Conservation (phyloP, 768 basidiomycete genomes). For the Galerina sulciceps region DNA sequence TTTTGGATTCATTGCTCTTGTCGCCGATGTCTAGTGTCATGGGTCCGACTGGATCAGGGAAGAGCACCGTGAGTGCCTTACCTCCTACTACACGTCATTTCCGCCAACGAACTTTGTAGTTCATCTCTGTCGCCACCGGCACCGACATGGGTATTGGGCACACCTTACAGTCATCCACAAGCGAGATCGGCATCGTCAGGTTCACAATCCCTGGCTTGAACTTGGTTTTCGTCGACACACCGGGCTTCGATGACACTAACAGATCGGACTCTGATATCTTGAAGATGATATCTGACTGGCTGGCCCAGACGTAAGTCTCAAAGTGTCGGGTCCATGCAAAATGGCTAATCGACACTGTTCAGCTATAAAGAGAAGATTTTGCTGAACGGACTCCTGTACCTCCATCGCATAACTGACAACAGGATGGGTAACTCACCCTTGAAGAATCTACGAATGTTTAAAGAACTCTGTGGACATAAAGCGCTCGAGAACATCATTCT, state of each 20-base stretch:
- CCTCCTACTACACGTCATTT: not conserved
- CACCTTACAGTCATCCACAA: conserved; percentile 15
- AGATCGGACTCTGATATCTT: conserved; percentile 15
- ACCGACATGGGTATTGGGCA: conserved; percentile 4
- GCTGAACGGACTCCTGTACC: conserved; percentile 33
- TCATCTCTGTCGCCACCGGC: conserved; percentile 10
- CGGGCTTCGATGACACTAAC: conserved; percentile 32
- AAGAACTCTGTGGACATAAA: conserved; percentile 49
- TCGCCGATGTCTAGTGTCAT: conserved; percentile 22
- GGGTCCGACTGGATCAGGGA: conserved; percentile 34
- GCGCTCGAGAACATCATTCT: conserved; percentile 50
- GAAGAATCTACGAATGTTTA: conserved; percentile 50
- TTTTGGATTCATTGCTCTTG: not conserved
- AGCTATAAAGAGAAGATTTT: conserved; percentile 23
- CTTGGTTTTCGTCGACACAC: conserved; percentile 30
- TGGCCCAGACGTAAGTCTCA: not conserved
- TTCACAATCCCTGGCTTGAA: conserved; percentile 14
- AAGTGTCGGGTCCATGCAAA: not conserved
- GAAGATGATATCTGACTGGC: conserved; percentile 16
- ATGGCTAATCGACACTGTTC: not conserved
- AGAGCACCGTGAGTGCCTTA: conserved; percentile 28
- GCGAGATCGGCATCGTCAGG: conserved; percentile 17
- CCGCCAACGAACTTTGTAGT: conserved; percentile 3
- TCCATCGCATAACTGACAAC: conserved; percentile 41
- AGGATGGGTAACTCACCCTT: conserved; percentile 37